phyloP scores from a whole-genome alignment of 129 eudicot species.

The Saussurea involucrata region DNA sequence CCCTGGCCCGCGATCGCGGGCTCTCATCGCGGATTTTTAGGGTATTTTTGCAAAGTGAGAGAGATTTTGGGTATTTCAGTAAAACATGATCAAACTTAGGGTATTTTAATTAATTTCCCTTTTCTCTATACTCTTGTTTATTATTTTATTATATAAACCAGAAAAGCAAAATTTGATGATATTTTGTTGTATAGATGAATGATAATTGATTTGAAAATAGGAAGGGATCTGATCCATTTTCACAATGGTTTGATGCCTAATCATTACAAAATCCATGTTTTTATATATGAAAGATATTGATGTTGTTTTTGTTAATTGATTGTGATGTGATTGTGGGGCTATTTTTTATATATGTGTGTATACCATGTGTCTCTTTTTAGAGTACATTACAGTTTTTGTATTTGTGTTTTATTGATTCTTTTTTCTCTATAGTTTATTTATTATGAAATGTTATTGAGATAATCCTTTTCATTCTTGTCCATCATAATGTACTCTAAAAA shows the following conservation, averaged over 20 bases:
- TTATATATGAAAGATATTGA: not conserved
- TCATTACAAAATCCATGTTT: not conserved
- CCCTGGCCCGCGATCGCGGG: no score
- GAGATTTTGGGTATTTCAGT: no score
- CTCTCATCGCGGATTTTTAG: no score
- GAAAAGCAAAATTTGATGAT: not conserved
- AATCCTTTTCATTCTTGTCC: not conserved
- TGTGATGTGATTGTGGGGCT: not conserved
- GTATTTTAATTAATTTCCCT: no score
- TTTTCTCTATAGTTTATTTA: not conserved
- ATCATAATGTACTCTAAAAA: no score
- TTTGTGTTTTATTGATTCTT: not conserved
- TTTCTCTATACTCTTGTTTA: no score
- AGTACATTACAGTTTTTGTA: not conserved
- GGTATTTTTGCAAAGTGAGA: no score
- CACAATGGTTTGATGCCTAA: not conserved
- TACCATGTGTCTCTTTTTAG: not conserved
- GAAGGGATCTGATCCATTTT: not conserved
- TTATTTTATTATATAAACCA: no score
- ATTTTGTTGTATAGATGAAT: not conserved
- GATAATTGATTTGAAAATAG: not conserved
- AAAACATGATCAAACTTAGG: no score
- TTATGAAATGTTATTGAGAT: not conserved
- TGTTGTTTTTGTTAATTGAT: not conserved
- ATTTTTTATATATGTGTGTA: not conserved